Evolutionary conservation across 306 rosid genomes (phyloP).

Genomic region (Elaeagnus macrophylla): DNA sequence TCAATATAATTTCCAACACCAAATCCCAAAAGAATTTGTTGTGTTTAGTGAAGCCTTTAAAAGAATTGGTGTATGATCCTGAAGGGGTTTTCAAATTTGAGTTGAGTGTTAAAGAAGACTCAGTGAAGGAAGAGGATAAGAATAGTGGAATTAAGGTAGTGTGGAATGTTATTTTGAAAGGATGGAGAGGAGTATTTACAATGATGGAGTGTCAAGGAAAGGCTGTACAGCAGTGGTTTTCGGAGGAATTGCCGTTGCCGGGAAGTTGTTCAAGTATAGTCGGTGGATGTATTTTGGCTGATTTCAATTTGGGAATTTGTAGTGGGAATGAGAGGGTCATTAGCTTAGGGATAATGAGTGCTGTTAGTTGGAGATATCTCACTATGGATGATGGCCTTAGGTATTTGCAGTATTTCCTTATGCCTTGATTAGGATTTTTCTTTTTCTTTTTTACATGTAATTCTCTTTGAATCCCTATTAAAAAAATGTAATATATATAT

Average conservation of each 20-base stretch:
- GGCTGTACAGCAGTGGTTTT: constrained; percentile 42
- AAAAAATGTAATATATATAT: too few species aligned
- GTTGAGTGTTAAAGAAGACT: background rate
- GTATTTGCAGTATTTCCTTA: constrained; percentile 55
- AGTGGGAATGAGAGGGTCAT: constrained; percentile 7
- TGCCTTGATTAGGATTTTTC: too few species aligned
- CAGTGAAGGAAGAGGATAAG: background rate
- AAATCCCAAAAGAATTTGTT: background rate
- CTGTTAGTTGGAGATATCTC: constrained; percentile 53
- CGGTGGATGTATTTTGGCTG: constrained; percentile 44
- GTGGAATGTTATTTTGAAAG: constrained; percentile 56
- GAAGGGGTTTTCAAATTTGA: constrained; percentile 38
- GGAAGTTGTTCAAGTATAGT: constrained; percentile 36
- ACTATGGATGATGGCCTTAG: constrained; percentile 49
- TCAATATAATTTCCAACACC: constrained; percentile 20
- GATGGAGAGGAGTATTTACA: constrained; percentile 49
- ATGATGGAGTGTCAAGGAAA: constrained; percentile 51
- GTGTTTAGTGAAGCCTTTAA: background rate
- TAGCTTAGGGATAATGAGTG: constrained; percentile 47
- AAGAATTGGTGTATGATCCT: constrained; percentile 12
- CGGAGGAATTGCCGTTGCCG: constrained; percentile 43
- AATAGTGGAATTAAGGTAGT: constrained; percentile 28
- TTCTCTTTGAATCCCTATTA: too few species aligned
- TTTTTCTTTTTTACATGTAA: too few species aligned
- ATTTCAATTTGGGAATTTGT: constrained; percentile 36